Percentiles rank a stretch among this genome's conserved stretches.
These are phyloP conservation scores for Coniophora puteana DNA, from an alignment of 1,284 basidiomycete species.

Conservation along the genomic window DNA sequence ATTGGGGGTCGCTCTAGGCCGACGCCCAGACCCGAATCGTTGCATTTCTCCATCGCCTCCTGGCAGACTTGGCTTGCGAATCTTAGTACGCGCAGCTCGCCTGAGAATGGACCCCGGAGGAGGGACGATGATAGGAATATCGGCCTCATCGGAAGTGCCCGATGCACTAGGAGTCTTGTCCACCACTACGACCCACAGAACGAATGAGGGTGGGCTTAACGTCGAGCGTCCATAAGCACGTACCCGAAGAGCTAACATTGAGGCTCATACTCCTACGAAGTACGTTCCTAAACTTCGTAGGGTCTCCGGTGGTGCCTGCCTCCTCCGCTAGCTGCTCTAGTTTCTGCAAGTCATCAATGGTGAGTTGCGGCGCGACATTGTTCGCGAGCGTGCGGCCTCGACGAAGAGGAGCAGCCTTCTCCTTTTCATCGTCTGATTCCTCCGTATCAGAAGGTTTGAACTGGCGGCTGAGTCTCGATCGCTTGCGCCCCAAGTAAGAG, in stretches of 20 bases:
- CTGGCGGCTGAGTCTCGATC: constrained; percentile 88
- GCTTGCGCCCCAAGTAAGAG: constrained; percentile 67
- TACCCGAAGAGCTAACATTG: constrained; percentile 82
- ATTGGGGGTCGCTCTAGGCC: constrained; percentile 28
- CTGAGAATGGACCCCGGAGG: constrained; percentile 88
- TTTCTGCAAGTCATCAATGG: constrained; percentile 89
- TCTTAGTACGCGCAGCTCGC: constrained; percentile 91
- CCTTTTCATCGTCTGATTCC: constrained; percentile 59
- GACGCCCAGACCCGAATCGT: constrained; percentile 58
- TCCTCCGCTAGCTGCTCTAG: constrained; percentile 92
- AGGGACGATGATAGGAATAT: constrained; percentile 87
- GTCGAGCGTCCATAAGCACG: constrained; percentile 32
- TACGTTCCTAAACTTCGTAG: constrained; percentile 77
- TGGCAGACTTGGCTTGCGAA: constrained; percentile 80
- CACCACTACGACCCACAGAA: constrained; percentile 42
- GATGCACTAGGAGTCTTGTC: constrained; percentile 64
- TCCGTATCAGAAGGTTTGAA: constrained; percentile 79
- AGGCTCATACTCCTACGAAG: constrained; percentile 87
- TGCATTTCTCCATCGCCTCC: constrained; percentile 74
- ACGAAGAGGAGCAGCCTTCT: constrained; percentile 63
- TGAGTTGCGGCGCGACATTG: constrained; percentile 70
- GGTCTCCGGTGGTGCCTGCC: constrained; percentile 80
- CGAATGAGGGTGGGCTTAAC: constrained; percentile 11
- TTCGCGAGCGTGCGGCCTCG: constrained; percentile 64
- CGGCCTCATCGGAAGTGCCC: constrained; percentile 73